phyloP scores from a whole-genome alignment of 2,329 filamentous ascomycete genomes.

The Colletotrichum musae region DNA sequence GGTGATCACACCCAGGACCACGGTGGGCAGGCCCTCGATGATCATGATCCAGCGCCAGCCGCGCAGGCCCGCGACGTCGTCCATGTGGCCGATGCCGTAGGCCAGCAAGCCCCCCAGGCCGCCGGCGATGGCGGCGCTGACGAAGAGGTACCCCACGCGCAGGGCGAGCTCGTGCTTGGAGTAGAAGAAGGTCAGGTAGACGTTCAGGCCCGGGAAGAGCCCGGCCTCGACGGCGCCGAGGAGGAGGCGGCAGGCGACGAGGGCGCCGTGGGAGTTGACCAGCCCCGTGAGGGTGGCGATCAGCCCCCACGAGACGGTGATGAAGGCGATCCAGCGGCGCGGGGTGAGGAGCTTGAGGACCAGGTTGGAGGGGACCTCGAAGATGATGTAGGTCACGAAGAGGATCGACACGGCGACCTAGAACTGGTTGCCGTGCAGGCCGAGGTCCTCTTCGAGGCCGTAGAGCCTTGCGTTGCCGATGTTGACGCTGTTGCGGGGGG shows the following conservation, averaged over 20 bases:
- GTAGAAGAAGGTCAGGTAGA: constrained; percentile 84
- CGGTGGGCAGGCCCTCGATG: constrained; percentile 62
- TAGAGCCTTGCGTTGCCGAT: constrained; percentile 79
- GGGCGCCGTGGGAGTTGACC: constrained; percentile 73
- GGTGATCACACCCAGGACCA: constrained; percentile 64
- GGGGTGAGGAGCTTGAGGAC: constrained; percentile 75
- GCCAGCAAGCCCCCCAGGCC: constrained; percentile 81
- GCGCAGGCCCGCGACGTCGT: constrained; percentile 72
- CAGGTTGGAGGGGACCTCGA: constrained; percentile 77
- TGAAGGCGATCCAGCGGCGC: constrained; percentile 74
- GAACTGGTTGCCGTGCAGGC: constrained; percentile 76
- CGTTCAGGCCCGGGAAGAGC: constrained; percentile 77
- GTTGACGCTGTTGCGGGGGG: constrained; percentile 21
- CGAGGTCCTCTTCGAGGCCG: constrained; percentile 74
- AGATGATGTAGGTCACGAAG: constrained; percentile 74
- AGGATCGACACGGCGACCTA: constrained; percentile 77
- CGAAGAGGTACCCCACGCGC: constrained; percentile 81
- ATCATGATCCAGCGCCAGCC: constrained; percentile 84
- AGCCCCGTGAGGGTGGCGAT: constrained; percentile 80
- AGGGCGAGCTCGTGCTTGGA: constrained; percentile 80
- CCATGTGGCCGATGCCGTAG: constrained; percentile 81
- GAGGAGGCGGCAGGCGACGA: constrained; percentile 78
- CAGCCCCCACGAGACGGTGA: constrained; percentile 76
- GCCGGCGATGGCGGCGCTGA: constrained; percentile 78
- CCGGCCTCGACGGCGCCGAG: constrained; percentile 79